Percentiles rank a stretch among this genome's conserved stretches.
phyloP scores from a whole-genome alignment of 257 asterid species.

The Plectranthus barbatus region DNA sequence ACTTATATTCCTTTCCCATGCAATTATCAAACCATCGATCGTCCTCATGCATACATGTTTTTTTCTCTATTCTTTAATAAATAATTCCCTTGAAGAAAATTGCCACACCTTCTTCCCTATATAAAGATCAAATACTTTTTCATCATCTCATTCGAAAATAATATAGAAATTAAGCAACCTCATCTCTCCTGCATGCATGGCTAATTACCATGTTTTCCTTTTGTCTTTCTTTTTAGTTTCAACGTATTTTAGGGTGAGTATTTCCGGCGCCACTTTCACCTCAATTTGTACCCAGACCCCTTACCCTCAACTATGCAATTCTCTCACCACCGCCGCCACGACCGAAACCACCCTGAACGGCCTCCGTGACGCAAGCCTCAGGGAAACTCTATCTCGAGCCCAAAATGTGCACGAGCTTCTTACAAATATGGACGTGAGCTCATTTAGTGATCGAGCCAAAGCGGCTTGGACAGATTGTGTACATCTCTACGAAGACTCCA shows the following conservation, averaged over 20 bases:
- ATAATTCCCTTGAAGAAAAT: neutral
- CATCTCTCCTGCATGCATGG: neutral
- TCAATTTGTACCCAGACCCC: slow-evolving; percentile 42
- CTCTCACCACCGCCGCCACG: neutral
- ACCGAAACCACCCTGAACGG: neutral
- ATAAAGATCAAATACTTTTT: neutral
- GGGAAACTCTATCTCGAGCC: slow-evolving; percentile 30
- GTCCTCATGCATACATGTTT: neutral
- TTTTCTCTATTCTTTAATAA: too few species aligned
- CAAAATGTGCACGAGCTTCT: slow-evolving; percentile 12
- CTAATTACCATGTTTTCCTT: neutral
- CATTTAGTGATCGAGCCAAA: slow-evolving; percentile 27
- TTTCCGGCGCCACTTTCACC: slow-evolving; percentile 6
- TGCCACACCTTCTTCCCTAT: neutral
- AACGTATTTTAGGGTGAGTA: neutral
- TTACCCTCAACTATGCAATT: slow-evolving; percentile 35
- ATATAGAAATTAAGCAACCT: neutral
- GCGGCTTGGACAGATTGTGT: slow-evolving; percentile 44
- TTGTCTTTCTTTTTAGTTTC: slow-evolving; percentile 2
- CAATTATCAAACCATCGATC: neutral
- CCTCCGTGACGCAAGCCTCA: slow-evolving; percentile 23
- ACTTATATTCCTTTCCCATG: neutral
- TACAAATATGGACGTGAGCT: slow-evolving; percentile 20
- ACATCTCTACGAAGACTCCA: slow-evolving; percentile 35
- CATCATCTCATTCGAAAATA: neutral